Evolutionary conservation across 1,284 basidiomycete species (phyloP), one percentile per base, ranked within the genome.

Genomic region (Volvariella surrecta): DNA sequence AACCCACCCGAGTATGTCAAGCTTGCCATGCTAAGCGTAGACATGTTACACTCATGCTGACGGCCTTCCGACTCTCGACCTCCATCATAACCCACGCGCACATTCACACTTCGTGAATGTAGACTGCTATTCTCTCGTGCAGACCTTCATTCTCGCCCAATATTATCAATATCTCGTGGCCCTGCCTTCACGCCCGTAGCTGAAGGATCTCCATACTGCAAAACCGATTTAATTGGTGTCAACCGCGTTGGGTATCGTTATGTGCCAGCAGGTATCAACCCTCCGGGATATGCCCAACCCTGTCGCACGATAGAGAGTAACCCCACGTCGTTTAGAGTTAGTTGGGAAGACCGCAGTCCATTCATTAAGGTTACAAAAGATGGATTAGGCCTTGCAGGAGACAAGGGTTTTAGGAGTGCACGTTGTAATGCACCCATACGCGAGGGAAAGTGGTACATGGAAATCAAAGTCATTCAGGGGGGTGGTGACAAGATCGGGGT

Each of bases 381-480:
- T 52, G 94, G 88, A 0, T 59, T 87, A 3, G 77, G 82, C 0
- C 66, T 92, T 41, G 72, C 79, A 2, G 88, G 94, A 2, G 87
- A 89, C 58, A 87, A 86, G 38, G 96, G 96, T 1, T 99, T 91
- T 59, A 71, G 96, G 30, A 89, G 89, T 50, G 92, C 85, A 2
- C 76, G 96, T 13, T 84, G 84, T 47, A 98, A 95, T 60, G 83
- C 91, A 1, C 87, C 91, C 0, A 76, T 98, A 10, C 74, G 92
- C 13, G 79, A 94, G 54, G 96, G 96, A 1, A 77, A 77, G 13
- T 99, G 93, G 92, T 99, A 95, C 61, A 82, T 93, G 70, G 96
- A 99, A 67, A 77, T 95, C 32, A 76, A 76, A 52, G 70, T 96
- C 49, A 69, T 88, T 38, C 74, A 79, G 18, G 89, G 90, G 0